Base-by-base conservation (phyloP, 495 filamentous ascomycete species). In the Penicilliopsis zonata region DNA sequence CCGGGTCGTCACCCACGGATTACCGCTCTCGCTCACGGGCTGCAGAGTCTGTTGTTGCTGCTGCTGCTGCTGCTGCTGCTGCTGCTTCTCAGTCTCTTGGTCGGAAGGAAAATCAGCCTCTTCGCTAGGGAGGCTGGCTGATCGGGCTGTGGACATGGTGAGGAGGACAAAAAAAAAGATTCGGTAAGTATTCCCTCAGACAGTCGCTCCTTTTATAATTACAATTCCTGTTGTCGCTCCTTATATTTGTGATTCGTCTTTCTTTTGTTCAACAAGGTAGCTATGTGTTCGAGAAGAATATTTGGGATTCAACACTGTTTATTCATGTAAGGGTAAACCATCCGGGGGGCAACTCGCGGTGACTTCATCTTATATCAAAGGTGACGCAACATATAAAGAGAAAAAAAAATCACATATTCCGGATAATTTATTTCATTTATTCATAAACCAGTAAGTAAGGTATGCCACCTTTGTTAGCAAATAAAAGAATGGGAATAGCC, bases 121-220 rank as follows among this genome's bases (percentile, higher is more conserved):
- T 19, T 31, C 20, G 32, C 34, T 30, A 19, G 34, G 31, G 7
- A 33, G 31, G 13, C 35, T 44, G 20, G 31, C 12, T 10, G 41
- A 42, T 16, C 44, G 43, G 18, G 46, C 21, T 6, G 21, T 35
- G 2, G 35, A 18, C 43, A 47, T 50, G 6, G 5, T 12, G 25
- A 25, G 25, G 25, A 34, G 9, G 3, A 24, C 13, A 31, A 31
- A 25, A 27, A 31, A 31, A 12, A 38, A 2, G 16, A 17, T 2
- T 2, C 9, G 30, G 22, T 32, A 13, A 13, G 4, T 4, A 27
- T 12, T 27, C 4, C 14, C 25, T 27, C 21, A 6, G 6, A 6
- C 21, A 6, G 6, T 23, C 21, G 6, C 10, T 23, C 21, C n/a
- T n/a, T n/a, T n/a, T n/a, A n/a, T n/a, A n/a, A n/a, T n/a, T n/a